Percentiles rank a stretch among this genome's conserved stretches.
These are phyloP conservation scores for Aspergillus texensis DNA, from an alignment of 2,329 filamentous ascomycete genomes.

Conservation along the genomic window DNA sequence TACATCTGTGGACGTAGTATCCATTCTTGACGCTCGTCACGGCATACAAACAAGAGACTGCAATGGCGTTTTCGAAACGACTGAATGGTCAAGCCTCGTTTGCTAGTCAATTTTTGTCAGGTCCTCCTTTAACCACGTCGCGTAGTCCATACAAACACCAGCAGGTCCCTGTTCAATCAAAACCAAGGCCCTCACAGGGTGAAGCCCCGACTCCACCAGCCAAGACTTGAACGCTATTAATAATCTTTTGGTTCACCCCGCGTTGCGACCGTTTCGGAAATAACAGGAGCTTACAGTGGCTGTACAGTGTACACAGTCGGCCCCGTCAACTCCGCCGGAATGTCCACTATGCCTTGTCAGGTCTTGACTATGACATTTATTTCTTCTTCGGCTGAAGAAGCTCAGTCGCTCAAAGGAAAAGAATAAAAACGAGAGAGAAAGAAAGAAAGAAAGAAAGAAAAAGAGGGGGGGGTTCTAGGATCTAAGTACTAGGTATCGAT, in stretches of 20 bases:
- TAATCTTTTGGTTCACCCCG: slow-evolving; percentile 1
- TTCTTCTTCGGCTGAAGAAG: not conserved
- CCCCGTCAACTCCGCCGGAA: not conserved
- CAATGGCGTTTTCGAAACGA: too few species aligned
- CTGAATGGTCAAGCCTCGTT: not conserved
- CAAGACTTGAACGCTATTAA: not conserved
- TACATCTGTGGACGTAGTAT: not conserved
- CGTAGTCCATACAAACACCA: not conserved
- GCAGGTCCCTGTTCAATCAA: not conserved
- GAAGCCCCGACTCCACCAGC: not conserved
- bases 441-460: not conserved
- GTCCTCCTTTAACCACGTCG: not conserved
- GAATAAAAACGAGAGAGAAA: not conserved
- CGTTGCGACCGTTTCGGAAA: not conserved
- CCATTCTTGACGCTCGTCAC: not conserved
- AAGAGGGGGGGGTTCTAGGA: not conserved
- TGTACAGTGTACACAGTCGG: not conserved
- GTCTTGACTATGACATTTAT: not conserved
- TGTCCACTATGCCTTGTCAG: not conserved
- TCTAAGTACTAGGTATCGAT: not conserved
- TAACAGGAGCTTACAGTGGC: not conserved
- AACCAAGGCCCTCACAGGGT: not conserved
- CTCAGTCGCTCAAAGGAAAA: not conserved
- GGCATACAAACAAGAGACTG: not conserved
- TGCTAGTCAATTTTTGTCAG: not conserved